These are phyloP conservation scores for Cladochytrium replicatum DNA, from an alignment of 192 early-diverging fungal genomes.

Conservation along the genomic window DNA sequence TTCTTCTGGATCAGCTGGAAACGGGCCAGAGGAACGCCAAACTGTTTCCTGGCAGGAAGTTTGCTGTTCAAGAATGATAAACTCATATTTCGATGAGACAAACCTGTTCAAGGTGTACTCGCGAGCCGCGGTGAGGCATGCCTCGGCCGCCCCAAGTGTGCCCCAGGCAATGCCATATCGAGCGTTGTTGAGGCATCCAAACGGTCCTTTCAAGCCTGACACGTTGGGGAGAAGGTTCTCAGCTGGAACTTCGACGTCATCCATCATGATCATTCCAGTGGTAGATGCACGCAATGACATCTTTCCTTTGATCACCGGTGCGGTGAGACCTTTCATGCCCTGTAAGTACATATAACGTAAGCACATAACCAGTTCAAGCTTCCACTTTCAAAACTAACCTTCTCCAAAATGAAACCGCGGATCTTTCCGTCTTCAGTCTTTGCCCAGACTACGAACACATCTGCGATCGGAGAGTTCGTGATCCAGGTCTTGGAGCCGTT, in stretches of 20 bases:
- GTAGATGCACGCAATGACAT: slow-evolving; percentile 87
- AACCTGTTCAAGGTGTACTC: slow-evolving; percentile 77
- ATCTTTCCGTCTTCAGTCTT: slow-evolving; percentile 79
- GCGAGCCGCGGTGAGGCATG: slow-evolving; percentile 78
- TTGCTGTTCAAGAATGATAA: background rate
- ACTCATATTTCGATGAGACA: background rate
- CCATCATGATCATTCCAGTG: slow-evolving; percentile 99
- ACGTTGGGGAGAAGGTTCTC: slow-evolving; percentile 90
- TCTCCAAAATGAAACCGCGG: slow-evolving; percentile 90
- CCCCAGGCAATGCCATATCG: slow-evolving; percentile 97
- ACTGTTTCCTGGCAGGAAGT: slow-evolving; percentile 56
- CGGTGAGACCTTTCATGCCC: slow-evolving; percentile 82
- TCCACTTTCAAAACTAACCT: slow-evolving; percentile 28
- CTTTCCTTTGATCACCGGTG: slow-evolving; percentile 90
- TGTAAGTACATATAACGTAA: slow-evolving; percentile 14
- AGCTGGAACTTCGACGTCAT: slow-evolving; percentile 84
- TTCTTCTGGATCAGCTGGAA: slow-evolving; percentile 97
- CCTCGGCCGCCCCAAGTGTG: slow-evolving; percentile 87
- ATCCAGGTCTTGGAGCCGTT: slow-evolving; percentile 97
- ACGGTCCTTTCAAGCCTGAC: slow-evolving; percentile 81
- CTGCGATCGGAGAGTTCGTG: slow-evolving; percentile 96
- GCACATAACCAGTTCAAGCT: background rate
- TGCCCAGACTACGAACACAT: slow-evolving; percentile 95
- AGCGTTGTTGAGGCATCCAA: slow-evolving; percentile 96
- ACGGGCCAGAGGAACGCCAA: slow-evolving; percentile 79